These are phyloP conservation scores for Pseudocercospora eumusae DNA, from an alignment of 2,329 filamentous ascomycete genomes.

Conservation along the genomic window DNA sequence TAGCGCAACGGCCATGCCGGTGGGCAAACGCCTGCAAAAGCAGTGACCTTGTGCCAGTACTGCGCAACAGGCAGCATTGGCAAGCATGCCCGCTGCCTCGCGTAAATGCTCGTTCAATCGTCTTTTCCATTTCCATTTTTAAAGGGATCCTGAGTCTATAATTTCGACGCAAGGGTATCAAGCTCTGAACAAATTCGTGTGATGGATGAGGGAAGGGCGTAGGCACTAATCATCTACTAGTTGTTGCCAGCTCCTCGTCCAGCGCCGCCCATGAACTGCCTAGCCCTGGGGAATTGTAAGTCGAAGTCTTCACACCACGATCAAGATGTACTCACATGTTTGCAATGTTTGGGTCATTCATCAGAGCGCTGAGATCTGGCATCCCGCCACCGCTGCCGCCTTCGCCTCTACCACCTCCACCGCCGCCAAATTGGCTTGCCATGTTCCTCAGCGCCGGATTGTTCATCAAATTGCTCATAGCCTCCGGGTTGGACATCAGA, in stretches of 20 bases:
- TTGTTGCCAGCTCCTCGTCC: slow-evolving; percentile 29
- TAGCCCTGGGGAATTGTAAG: slow-evolving; percentile 53
- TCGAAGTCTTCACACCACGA: not conserved
- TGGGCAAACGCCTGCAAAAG: not conserved
- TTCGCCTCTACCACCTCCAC: slow-evolving; percentile 43
- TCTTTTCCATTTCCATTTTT: not conserved
- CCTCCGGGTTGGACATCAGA: slow-evolving; percentile 93
- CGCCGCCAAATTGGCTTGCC: slow-evolving; percentile 72
- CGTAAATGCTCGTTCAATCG: not conserved
- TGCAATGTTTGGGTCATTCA: slow-evolving; percentile 89
- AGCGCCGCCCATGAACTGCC: slow-evolving; percentile 64
- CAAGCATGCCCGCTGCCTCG: not conserved
- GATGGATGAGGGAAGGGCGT: not conserved
- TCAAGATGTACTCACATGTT: slow-evolving; percentile 73
- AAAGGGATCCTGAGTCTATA: not conserved
- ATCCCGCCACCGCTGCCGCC: slow-evolving; percentile 68
- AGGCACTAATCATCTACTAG: slow-evolving; percentile 5
- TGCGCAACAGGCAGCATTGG: not conserved
- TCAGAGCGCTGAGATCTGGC: slow-evolving; percentile 81
- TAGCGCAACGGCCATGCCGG: not conserved
- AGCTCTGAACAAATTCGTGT: not conserved
- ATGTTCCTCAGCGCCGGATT: slow-evolving; percentile 87
- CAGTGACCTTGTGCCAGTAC: not conserved
- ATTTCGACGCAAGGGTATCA: slow-evolving; percentile 8
- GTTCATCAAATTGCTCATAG: slow-evolving; percentile 89